A percentile compares a stretch with the other conserved stretches of the same genome.
Conservation (phyloP, 768 basidiomycete species). For the Amanita phalloides region DNA sequence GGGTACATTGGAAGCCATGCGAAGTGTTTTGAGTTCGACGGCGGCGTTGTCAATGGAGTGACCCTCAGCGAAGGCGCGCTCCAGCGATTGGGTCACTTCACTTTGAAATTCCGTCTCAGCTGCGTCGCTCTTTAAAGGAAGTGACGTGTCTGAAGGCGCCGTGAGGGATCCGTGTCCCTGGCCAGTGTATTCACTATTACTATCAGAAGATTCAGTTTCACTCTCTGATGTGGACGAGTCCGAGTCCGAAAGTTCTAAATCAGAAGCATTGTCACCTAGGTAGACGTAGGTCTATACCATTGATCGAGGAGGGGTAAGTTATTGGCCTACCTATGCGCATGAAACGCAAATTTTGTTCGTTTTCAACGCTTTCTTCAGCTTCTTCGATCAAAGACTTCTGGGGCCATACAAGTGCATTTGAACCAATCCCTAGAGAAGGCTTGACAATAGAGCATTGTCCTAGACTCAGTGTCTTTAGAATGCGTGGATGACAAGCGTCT, state of each 20-base stretch:
- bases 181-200: conserved; percentile 24
- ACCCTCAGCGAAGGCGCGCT: conserved; percentile 84
- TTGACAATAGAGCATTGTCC: conserved; percentile 20
- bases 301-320: not conserved
- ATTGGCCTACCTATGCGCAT: conserved; percentile 55
- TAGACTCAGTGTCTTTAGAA: conserved; percentile 36
- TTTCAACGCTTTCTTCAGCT: conserved; percentile 50
- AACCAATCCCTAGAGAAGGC: conserved; percentile 44
- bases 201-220: conserved; percentile 29
- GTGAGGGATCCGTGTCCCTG: conserved; percentile 24
- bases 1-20: conserved; percentile 93
- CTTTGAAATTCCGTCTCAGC: conserved; percentile 60
- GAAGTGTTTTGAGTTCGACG: conserved; percentile 90
- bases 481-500: not conserved
- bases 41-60: conserved; percentile 90
- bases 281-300: not conserved
- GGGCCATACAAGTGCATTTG: conserved; percentile 81
- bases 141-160: conserved; percentile 38
- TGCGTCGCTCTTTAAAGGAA: conserved; percentile 30
- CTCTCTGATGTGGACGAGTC: conserved; percentile 48
- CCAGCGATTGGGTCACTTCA: conserved; percentile 78
- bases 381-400: conserved; percentile 52
- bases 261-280: conserved; percentile 51
- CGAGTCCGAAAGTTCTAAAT: conserved; percentile 50
- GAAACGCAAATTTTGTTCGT: conserved; percentile 53